Base-by-base conservation (phyloP, 768 basidiomycete genomes). In the Lentinula raphanica region DNA sequence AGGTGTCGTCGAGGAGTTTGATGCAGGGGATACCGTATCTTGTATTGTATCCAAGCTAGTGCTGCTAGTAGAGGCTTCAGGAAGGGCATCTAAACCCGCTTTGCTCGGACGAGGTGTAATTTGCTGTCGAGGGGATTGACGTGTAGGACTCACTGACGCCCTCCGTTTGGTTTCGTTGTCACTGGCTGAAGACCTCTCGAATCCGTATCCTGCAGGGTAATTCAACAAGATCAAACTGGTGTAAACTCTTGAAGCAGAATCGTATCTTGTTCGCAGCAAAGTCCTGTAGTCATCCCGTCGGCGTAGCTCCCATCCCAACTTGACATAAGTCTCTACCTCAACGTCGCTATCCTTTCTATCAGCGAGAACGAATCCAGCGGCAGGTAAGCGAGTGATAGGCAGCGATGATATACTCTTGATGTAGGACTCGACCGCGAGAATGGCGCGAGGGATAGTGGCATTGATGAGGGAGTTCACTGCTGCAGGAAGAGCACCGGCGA, bases 381-480 rank as follows among this genome's bases (percentile, higher is more conserved):
- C 71, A 2, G 96, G 96, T 13, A 87, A 69, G 45, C 88, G 79
- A 39, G 84, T 82, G 51, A 86, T 76, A 15, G 92, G 90, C 29
- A 88, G 70, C 0, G 88, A 80, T 0, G 85, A 80, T 31, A 77
- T 74, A 42, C 75, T 75, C 73, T 89, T 90, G 63, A 93, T 77
- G 63, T 84, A 87, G 25, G 77, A 68, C 67, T 98, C 94, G 40
- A 99, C 72, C 0, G 83, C 78, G 2, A 90, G 70, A 28, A 98
- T 85, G 0, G 85, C 77, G 58, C 82, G 79, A 3, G 92, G 89
- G 19, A 95, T 73, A 38, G 84, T 78, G 1, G 85, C 82, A 65
- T 97, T 98, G 67, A 93, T 85, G 74, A 89, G 84, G 19, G 88
- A 83, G 69, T 94, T 96, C 59, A 94, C 81, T 0, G 92, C 87